A percentile compares a stretch with the other conserved stretches of the same genome.
Evolutionary conservation across 176 grass and related monocot genomes (phyloP).

Genomic region (Canna indica): DNA sequence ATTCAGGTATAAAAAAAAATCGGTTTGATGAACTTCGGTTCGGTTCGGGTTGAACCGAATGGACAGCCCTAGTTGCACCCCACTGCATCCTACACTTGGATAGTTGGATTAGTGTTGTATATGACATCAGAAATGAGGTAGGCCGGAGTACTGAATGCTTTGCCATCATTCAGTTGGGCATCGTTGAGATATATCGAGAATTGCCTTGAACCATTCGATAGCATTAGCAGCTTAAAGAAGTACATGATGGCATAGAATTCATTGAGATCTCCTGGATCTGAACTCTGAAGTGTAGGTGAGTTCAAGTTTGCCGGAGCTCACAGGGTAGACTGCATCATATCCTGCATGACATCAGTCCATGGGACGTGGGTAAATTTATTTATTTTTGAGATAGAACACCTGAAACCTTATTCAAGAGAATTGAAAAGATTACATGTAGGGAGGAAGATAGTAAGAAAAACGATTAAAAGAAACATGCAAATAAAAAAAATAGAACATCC

Average conservation of each 20-base stretch:
- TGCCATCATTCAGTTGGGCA: neutral
- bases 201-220: neutral
- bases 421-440: too few relatives aligned
- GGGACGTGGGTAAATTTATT: too few relatives aligned
- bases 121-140: neutral
- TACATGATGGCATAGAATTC: neutral
- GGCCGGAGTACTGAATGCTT: neutral
- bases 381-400: too few relatives aligned
- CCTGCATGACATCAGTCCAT: neutral
- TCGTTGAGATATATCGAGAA: neutral
- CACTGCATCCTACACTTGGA: neutral
- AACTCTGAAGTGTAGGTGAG: neutral
- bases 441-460: too few relatives aligned
- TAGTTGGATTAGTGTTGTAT: neutral
- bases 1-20: too few relatives aligned
- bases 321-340: neutral
- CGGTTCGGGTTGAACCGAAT: too few relatives aligned
- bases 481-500: too few relatives aligned
- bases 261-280: neutral
- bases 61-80: too few relatives aligned
- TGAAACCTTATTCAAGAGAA: too few relatives aligned
- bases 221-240: slow-evolving; percentile 2
- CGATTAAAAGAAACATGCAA: too few relatives aligned
- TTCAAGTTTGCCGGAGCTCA: neutral
- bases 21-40: too few relatives aligned